Percentiles rank a stretch among this genome's conserved stretches.
Conservation (phyloP, 306 rosid genomes). For the Delonix regia region DNA sequence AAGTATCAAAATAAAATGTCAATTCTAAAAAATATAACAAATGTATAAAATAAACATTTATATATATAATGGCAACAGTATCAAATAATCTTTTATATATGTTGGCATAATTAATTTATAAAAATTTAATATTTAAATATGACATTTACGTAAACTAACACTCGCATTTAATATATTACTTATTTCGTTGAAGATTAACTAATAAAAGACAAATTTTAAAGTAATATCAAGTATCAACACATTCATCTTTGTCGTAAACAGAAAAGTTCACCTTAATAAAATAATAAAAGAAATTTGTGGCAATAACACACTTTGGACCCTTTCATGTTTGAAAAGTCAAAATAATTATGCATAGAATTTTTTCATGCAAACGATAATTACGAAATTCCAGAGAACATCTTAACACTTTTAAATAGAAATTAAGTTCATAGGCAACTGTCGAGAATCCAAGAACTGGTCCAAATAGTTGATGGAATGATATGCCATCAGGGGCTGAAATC, state of each 20-base stretch:
- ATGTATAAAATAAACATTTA: too few relatives aligned
- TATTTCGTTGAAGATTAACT: too few relatives aligned
- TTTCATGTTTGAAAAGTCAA: conserved; percentile 54
- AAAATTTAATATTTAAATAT: too few relatives aligned
- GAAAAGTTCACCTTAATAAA: neutral
- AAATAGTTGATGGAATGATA: conserved; percentile 92
- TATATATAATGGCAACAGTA: conserved; percentile 19
- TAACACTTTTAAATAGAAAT: neutral
- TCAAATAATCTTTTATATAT: neutral
- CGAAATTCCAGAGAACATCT: neutral
- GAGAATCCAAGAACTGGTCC: conserved; percentile 85
- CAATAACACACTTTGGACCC: conserved; percentile 5
- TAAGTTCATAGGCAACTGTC: conserved; percentile 84
- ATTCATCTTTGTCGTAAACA: too few relatives aligned
- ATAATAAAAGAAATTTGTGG: neutral
- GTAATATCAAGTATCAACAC: too few relatives aligned
- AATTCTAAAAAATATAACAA: too few relatives aligned
- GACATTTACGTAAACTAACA: too few relatives aligned
- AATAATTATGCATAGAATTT: conserved; percentile 40
- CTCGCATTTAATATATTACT: too few relatives aligned
- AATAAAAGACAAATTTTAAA: too few relatives aligned
- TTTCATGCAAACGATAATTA: conserved; percentile 7
- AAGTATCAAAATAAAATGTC: too few relatives aligned
- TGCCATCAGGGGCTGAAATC: conserved; percentile 90
- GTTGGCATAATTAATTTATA: neutral